Base-by-base conservation (phyloP, 371 early-diverging fungal species). In the Gilbertella persicaria region DNA sequence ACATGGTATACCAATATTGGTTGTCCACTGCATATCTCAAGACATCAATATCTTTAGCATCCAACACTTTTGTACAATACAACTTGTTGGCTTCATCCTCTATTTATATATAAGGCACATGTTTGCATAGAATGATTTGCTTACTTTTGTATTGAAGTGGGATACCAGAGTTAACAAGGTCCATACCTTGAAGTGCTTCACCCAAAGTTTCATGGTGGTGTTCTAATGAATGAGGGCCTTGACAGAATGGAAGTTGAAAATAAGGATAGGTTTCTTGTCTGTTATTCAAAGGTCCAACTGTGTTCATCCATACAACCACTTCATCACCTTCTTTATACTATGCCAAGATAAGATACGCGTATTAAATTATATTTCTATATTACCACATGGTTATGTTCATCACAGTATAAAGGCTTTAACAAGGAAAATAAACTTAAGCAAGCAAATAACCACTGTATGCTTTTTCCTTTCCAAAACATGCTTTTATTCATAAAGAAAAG, bases 181-280 rank as follows among this genome's bases (percentile, higher is more conserved):
- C 86, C 75, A 90, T 82, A 40, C 93, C 93, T 45, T 86, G 70
- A 29, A 93, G 68, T 0, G 91, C 92, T 65, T 93, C 93, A 26
- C 90, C 92, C 21, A 93, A 66, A 9, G 89, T 84, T 58, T 91
- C 92, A 64, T 91, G 92, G 58, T 87, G 85, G 45, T 85, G 84
- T 29, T 83, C 66, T 17, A 87, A 65, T 16, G 71, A 55, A 23
- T 78, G 75, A 4, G 65, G 59, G 2, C 89, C 89, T 37, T 68
- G 67, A 48, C 93, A 93, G 59, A 80, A 93, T 6, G 93, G 93
- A 21, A 93, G 66, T 45, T 85, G 83, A 40, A 76, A 83, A 62
- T 84, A 90, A 12, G 85, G 87, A 59, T 93, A 93, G 33, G 89
- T 89, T 64, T 93, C 91, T 60, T 90, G 90, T 40, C 84, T 66